A percentile compares a stretch with the other conserved stretches of the same genome.
Conservation (phyloP, 768 basidiomycete genomes). For the Bullera alba region DNA sequence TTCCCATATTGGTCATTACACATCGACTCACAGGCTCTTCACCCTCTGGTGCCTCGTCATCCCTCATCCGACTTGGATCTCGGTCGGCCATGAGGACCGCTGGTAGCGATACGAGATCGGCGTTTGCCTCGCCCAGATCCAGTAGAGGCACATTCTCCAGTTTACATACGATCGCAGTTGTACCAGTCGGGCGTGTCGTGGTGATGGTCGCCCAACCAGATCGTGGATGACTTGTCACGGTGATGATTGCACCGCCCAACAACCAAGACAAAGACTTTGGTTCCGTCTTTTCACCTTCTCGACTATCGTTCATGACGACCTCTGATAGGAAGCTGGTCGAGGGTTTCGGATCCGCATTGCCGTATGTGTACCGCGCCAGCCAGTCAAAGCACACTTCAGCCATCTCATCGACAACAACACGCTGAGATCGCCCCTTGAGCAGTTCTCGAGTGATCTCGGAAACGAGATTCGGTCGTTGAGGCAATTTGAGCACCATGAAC, state of each 20-base stretch:
- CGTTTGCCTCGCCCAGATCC: constrained; percentile 72
- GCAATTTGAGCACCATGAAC: constrained; percentile 81
- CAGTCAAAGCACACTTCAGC: constrained; percentile 98
- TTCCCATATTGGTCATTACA: not conserved
- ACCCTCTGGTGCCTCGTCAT: constrained; percentile 28
- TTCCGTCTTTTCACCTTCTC: constrained; percentile 8
- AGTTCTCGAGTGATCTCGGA: constrained; percentile 80
- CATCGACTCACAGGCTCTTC: constrained; percentile 15
- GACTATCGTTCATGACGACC: constrained; percentile 55
- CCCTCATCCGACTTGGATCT: constrained; percentile 36
- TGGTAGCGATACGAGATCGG: constrained; percentile 65
- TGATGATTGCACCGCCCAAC: constrained; percentile 73
- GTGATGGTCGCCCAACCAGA: constrained; percentile 84
- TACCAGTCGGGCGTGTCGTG: constrained; percentile 79
- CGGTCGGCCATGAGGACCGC: constrained; percentile 69
- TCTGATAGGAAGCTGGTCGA: constrained; percentile 70
- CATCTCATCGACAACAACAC: constrained; percentile 68
- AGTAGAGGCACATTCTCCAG: constrained; percentile 84
- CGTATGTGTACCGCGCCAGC: constrained; percentile 90
- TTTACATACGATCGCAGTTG: constrained; percentile 73
- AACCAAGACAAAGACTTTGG: constrained; percentile 67
- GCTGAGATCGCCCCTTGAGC: constrained; percentile 73
- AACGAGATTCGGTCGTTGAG: constrained; percentile 72
- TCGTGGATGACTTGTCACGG: constrained; percentile 64
- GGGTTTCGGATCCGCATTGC: constrained; percentile 84